phyloP scores from a whole-genome alignment of 176 grass and related monocot species.

The Saccharum spontaneum region DNA sequence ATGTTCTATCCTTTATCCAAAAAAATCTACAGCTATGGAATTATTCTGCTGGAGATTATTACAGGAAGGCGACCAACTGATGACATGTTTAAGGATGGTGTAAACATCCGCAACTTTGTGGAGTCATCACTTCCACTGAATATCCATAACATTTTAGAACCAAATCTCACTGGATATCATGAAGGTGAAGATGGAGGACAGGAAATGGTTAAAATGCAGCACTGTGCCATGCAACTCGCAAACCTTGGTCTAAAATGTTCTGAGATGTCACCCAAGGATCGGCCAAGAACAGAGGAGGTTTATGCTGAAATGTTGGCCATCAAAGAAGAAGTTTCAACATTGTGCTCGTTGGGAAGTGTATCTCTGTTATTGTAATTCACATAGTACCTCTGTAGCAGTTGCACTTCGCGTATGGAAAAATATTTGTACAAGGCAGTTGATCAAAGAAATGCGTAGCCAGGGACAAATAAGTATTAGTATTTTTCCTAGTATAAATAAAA shows the following conservation, averaged over 20 bases:
- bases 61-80: slow-evolving; percentile 17
- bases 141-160: neutral
- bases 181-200: neutral
- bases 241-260: slow-evolving; percentile 29
- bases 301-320: slow-evolving; percentile 12
- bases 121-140: neutral
- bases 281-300: neutral
- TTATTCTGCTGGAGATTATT: neutral
- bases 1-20: too few relatives aligned
- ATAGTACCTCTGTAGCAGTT: neutral
- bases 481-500: neutral
- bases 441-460: neutral
- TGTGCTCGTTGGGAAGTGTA: neutral
- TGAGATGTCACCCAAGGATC: neutral
- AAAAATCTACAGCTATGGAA: slow-evolving; percentile 37
- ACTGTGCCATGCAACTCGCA: neutral
- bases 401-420: neutral
- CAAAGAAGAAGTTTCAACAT: neutral
- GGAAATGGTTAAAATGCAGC: neutral
- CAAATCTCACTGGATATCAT: neutral
- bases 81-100: neutral
- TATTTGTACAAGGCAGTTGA: neutral
- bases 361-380: neutral
- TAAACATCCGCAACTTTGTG: neutral
- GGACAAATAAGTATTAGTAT: neutral